Conservation (phyloP, 176 grass and related monocot species). For the Oryza meridionalis region DNA sequence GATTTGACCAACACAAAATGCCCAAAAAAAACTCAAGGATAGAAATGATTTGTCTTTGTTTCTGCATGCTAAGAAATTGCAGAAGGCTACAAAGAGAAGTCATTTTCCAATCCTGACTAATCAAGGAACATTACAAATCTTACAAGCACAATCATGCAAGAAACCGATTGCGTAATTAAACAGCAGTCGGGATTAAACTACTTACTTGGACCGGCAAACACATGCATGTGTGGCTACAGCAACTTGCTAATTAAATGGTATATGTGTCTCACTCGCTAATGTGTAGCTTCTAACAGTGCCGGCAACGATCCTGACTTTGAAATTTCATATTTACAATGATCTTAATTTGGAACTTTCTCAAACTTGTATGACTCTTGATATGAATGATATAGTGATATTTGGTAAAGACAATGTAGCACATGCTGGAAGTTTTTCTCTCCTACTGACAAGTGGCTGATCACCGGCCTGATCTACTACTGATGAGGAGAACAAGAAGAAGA, state of each 20-base stretch:
- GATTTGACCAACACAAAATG: not conserved
- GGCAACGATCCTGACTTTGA: slow-evolving; percentile 15
- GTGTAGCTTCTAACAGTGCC: not conserved
- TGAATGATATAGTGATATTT: not conserved
- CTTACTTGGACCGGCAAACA: not conserved
- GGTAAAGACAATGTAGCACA: not conserved
- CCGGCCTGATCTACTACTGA: not conserved
- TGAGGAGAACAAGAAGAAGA: not conserved
- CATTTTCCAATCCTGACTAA: not conserved
- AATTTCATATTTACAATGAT: not conserved
- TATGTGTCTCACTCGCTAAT: no score
- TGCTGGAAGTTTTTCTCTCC: not conserved
- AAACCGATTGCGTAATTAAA: not conserved
- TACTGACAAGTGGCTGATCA: not conserved
- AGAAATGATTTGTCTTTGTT: not conserved
- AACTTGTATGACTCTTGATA: not conserved
- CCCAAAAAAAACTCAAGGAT: not conserved
- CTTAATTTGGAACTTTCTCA: not conserved
- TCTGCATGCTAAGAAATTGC: not conserved
- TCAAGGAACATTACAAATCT: not conserved
- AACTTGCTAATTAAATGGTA: not conserved
- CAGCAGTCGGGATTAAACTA: not conserved
- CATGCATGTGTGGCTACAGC: not conserved
- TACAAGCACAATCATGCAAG: not conserved
- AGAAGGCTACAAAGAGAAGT: not conserved